phyloP scores from a whole-genome alignment of 148 eudicot species.

The Pouteria glomerata region DNA sequence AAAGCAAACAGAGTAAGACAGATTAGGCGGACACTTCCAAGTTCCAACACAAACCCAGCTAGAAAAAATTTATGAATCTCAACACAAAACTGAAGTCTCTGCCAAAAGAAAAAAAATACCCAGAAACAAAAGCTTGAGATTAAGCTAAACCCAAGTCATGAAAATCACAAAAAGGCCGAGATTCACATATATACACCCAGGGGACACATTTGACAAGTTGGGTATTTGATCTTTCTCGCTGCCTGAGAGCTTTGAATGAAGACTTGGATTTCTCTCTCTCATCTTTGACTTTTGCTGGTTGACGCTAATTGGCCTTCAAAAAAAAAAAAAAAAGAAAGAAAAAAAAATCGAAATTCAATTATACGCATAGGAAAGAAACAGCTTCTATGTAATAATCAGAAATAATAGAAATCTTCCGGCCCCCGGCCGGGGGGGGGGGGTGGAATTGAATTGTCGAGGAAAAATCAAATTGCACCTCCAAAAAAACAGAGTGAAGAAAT shows the following conservation, averaged over 20 bases:
- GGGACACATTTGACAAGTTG: background rate
- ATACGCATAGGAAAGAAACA: background rate
- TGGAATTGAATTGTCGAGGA: background rate
- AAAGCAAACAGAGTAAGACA: background rate
- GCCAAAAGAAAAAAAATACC: background rate
- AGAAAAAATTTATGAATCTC: background rate
- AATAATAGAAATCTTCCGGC: background rate
- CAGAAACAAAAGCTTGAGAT: background rate
- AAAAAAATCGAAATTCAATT: background rate
- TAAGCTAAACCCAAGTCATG: background rate
- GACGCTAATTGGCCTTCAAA: background rate
- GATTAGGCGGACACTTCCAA: too few relatives aligned
- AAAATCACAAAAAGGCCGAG: background rate
- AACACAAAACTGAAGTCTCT: background rate
- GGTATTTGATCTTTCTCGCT: conserved; percentile 5
- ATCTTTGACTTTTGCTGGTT: conserved; percentile 8
- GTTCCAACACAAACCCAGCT: background rate
- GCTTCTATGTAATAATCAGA: background rate
- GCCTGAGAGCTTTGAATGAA: conserved; percentile 13
- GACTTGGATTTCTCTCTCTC: conserved; percentile 21
- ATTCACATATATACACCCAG: background rate
- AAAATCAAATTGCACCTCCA: background rate
- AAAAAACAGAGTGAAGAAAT: background rate
- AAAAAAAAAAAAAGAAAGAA: too few relatives aligned
- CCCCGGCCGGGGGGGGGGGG: background rate